Conservation (phyloP, 129 eudicot genomes). For the Flaveria bidentis region DNA sequence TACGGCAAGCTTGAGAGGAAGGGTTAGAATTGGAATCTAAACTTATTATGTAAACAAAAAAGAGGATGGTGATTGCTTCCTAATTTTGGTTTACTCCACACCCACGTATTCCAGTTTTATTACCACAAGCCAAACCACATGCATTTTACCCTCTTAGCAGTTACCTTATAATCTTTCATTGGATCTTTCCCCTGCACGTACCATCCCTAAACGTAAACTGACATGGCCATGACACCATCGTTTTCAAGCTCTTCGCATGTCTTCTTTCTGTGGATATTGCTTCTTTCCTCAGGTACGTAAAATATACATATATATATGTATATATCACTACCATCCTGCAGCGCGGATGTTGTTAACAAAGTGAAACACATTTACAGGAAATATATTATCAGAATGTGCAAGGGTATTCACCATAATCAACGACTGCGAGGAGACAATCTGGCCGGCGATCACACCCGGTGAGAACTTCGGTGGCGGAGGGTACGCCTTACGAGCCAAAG, state of each 20-base stretch:
- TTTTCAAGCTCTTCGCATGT: conserved; percentile 16
- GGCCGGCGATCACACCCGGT: conserved; percentile 72
- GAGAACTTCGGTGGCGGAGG: conserved; percentile 63
- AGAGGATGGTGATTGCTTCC: neutral
- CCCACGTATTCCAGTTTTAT: conserved; percentile 28
- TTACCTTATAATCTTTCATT: conserved; percentile 15
- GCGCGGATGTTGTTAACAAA: no score
- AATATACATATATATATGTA: no score
- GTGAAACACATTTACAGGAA: conserved; percentile 27
- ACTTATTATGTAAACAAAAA: neutral
- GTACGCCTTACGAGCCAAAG: conserved; percentile 45
- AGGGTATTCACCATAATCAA: conserved; percentile 57
- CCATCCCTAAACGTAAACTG: neutral
- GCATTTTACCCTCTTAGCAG: neutral
- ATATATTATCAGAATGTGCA: conserved; percentile 38
- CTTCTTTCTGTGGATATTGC: conserved; percentile 24
- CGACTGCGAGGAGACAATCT: conserved; percentile 61
- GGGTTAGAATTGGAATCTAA: conserved; percentile 17
- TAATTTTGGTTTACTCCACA: no score
- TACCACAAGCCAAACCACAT: conserved; percentile 28
- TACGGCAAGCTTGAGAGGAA: conserved; percentile 25
- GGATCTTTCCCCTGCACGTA: neutral
- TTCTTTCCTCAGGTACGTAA: conserved; percentile 34
- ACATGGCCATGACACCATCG: conserved; percentile 19
- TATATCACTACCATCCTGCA: no score